Base-by-base conservation (phyloP, 345 rosid species). In the Salix brachista region DNA sequence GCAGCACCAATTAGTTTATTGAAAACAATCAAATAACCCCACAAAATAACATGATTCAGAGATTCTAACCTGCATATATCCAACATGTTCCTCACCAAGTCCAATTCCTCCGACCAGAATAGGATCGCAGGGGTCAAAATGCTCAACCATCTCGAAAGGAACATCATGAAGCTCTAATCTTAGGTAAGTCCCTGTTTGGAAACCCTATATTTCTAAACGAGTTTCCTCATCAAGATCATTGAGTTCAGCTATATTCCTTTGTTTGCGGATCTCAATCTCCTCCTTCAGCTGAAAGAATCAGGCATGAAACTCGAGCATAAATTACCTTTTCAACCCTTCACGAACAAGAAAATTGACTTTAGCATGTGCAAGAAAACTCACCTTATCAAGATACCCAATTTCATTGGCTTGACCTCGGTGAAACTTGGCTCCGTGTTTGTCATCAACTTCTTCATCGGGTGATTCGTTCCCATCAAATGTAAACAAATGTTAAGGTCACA, bases 131-230 rank as follows among this genome's bases (percentile, higher is more conserved):
- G n/a, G n/a, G n/a, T n/a, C n/a, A 88, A 92, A 93, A 86, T 90
- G 86, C 78, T 91, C 90, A 58, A 91, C 92, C 99, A 96, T 93
- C 88, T 96, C 98, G 76, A 75, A 96, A 70, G 99, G 95, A 85
- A 96, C 97, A 79, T 80, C 90, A 82, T 89, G 97, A 82, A 96
- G 82, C 86, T 91, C 99, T 88, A 96, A 85, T 70, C 99, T 87
- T 52, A 96, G 54, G 80, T 96, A 96, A 60, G 89, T 86, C 75
- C 98, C 99, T 16, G 94, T 89, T 65, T 77, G 88, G 79, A 90
- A 92, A 72, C 99, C 99, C 85, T 93, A 98, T 44, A 96, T 85
- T 82, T 92, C 94, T 69, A 89, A 58, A 66, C 98, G 87, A 77
- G 91, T 86, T 44, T 88, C 89, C 77, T 92, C 96, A 77, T 91